phyloP scores from a whole-genome alignment of 768 basidiomycete species.

The Boletus tylopilopsis region DNA sequence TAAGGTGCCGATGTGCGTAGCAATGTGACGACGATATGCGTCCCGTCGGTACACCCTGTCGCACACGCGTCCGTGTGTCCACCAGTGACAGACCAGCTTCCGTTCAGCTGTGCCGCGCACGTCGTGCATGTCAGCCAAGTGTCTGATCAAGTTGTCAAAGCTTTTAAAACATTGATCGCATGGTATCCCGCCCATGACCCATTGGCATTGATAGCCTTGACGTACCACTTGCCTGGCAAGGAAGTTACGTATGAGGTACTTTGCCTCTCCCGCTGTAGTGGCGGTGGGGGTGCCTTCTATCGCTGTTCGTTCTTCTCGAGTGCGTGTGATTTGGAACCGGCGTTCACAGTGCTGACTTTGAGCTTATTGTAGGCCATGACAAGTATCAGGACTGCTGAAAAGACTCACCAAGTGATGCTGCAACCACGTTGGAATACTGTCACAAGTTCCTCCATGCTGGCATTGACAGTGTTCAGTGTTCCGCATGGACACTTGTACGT shows the following conservation, averaged over 20 bases:
- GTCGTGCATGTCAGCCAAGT: background rate
- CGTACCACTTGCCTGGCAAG: no score
- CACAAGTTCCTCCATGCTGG: background rate
- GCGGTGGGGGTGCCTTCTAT: background rate
- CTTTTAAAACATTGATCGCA: background rate
- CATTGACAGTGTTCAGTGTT: background rate
- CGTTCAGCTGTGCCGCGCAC: background rate
- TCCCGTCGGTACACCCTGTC: background rate
- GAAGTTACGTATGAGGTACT: no score
- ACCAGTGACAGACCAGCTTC: background rate
- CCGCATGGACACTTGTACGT: conserved; percentile 3
- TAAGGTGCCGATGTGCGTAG: background rate
- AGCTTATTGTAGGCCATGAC: background rate
- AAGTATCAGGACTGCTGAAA: background rate
- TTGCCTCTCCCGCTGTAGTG: no score
- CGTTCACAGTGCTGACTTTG: conserved; percentile 2
- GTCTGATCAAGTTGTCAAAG: background rate
- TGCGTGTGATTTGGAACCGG: background rate
- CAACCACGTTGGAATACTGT: background rate
- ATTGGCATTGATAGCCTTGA: background rate
- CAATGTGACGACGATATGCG: conserved; percentile 1
- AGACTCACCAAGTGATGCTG: conserved; percentile 1
- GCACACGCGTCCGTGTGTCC: background rate
- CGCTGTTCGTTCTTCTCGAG: rapidly evolving
- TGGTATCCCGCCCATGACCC: background rate